Base-by-base conservation (phyloP, 495 filamentous ascomycete genomes). In the Podospora australis region DNA sequence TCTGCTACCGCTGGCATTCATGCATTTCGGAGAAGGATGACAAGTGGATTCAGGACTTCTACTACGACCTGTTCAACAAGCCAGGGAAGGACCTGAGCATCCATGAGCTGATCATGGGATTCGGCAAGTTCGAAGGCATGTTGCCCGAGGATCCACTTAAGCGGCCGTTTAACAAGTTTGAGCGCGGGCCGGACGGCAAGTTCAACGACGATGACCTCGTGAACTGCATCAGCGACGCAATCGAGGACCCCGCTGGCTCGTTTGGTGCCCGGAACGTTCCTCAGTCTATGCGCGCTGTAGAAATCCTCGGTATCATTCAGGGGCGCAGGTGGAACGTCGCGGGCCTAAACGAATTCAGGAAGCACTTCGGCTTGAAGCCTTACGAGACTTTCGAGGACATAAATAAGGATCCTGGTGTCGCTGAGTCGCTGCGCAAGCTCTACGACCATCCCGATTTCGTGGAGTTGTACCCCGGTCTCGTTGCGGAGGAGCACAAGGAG, bases 231-330 rank as follows among this genome's bases (percentile, higher is more conserved):
- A 62, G 72, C 14, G 74, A 79, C 7, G 71, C 77, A 24, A 78
- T 90, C 38, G 84, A 88, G 58, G 79, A 83, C 52, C 62, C 65
- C 41, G 79, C 80, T 0, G 80, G 77, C 0, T 73, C 78, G 1
- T 81, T 78, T 53, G 90, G 90, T 3, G 83, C 83, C 2, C 80
- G 81, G 6, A 82, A 86, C 52, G 84, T 94, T 0, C 90, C 90
- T 0, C 66, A 70, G 10, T 73, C 86, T 34, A 76, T 96, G 71
- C 78, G 78, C 40, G 77, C 79, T 10, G 74, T 95, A 13, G 90
- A 96, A 60, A 84, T 91, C 35, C 74, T 96, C 0, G 88, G 90
- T 28, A 95, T 96, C 46, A 77, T 88, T 53, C 88, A 94, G 54
- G 83, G 84, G 2, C 81, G 90, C 8, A 74, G 78, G 16, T 95